A percentile compares a stretch with the other conserved stretches of the same genome.
Evolutionary conservation across 495 filamentous ascomycete genomes (phyloP).

Genomic region (Haplographium delicatum): DNA sequence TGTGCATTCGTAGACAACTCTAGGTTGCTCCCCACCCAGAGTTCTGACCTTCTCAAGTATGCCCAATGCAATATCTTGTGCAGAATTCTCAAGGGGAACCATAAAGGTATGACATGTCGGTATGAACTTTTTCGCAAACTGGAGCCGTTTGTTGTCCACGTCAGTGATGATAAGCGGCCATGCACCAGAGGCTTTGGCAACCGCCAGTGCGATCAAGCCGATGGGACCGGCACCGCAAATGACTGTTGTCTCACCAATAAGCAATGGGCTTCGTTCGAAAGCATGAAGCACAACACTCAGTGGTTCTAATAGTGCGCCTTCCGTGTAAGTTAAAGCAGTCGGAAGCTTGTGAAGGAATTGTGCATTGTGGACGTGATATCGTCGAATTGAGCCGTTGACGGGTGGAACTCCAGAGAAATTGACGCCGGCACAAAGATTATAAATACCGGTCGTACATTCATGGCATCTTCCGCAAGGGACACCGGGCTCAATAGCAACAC

Average conservation of each 20-base stretch:
- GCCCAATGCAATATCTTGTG: too few species aligned
- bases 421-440: slow-evolving; percentile 49
- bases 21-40: too few species aligned
- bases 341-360: slow-evolving; percentile 47
- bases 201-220: slow-evolving; percentile 44
- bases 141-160: too few species aligned
- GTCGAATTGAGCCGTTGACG: slow-evolving; percentile 49
- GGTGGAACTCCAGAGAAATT: slow-evolving; percentile 53
- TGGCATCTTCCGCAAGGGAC: slow-evolving; percentile 43
- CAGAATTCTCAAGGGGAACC: too few species aligned
- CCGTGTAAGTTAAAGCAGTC: slow-evolving; percentile 37
- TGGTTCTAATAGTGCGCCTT: slow-evolving; percentile 51
- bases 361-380: slow-evolving; percentile 54
- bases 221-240: slow-evolving; percentile 53
- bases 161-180: too few species aligned
- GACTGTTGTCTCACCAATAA: slow-evolving; percentile 42
- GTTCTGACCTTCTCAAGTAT: too few species aligned
- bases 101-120: too few species aligned
- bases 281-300: slow-evolving; percentile 48
- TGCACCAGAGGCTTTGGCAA: slow-evolving; percentile 53
- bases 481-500: slow-evolving; percentile 56
- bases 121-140: too few species aligned
- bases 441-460: slow-evolving; percentile 44
- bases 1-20: slow-evolving; percentile 58
- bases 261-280: slow-evolving; percentile 38